phyloP scores from a whole-genome alignment of 2,329 filamentous ascomycete genomes.

The Sarocladium brachiariae region DNA sequence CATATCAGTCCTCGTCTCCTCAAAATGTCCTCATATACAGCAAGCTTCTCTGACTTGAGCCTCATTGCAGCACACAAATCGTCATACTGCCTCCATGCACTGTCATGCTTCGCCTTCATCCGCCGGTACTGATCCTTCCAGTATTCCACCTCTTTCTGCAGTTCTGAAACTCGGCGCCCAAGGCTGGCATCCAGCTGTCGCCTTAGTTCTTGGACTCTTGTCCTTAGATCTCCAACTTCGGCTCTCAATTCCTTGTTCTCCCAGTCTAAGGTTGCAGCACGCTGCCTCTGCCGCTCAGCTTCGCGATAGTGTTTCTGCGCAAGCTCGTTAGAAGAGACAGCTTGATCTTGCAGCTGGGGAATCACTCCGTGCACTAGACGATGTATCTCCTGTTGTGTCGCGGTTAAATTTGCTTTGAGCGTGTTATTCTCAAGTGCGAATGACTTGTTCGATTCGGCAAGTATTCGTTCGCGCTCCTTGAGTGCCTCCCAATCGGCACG shows the following conservation, averaged over 20 bases:
- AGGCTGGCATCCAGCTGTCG: conserved; percentile 25
- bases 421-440: conserved; percentile 4
- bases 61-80: conserved; percentile 23
- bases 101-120: conserved; percentile 25
- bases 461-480: neutral
- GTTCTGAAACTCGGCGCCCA: conserved; percentile 25
- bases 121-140: conserved; percentile 27
- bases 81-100: conserved; percentile 20
- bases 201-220: conserved; percentile 26
- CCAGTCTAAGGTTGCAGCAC: neutral
- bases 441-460: conserved; percentile 8
- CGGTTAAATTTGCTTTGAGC: neutral
- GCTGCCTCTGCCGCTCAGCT: conserved; percentile 1
- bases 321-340: conserved; percentile 34
- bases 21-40: conserved; percentile 27
- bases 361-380: conserved; percentile 1
- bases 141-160: conserved; percentile 26
- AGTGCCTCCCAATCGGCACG: conserved; percentile 2
- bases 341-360: conserved; percentile 1
- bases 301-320: neutral
- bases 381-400: neutral
- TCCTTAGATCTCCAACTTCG: conserved; percentile 29
- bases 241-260: conserved; percentile 19
- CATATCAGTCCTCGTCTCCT: conserved; percentile 23
- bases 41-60: conserved; percentile 24